phyloP scores from a whole-genome alignment of 352 stramenopile species.

The Phytopythium sindhum region DNA sequence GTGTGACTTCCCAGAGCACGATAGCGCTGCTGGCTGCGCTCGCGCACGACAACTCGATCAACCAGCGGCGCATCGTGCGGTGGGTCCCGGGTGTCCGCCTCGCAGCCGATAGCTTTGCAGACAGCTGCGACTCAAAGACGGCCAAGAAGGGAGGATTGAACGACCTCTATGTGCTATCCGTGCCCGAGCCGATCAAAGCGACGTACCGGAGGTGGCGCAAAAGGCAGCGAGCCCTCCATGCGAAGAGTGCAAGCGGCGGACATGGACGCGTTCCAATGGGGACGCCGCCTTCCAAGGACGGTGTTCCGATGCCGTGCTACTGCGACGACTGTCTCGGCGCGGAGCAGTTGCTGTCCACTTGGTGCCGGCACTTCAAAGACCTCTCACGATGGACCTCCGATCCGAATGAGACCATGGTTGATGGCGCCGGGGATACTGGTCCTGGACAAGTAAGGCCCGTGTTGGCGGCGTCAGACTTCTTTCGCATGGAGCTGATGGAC shows the following conservation, averaged over 20 bases:
- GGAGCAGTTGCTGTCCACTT: constrained; percentile 45
- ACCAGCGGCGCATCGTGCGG: constrained; percentile 41
- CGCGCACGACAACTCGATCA: constrained; percentile 23
- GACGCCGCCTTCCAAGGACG: constrained; percentile 27
- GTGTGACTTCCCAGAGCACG: constrained; percentile 18
- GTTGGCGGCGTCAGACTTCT: constrained; percentile 26
- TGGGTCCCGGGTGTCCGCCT: constrained; percentile 28
- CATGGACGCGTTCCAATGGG: constrained; percentile 31
- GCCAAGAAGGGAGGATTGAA: neutral
- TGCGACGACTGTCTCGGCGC: constrained; percentile 51
- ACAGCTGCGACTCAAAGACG: neutral
- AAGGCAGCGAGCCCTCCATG: constrained; percentile 26
- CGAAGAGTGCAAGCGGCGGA: neutral
- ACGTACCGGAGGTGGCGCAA: constrained; percentile 40
- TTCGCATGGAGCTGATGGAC: constrained; percentile 27
- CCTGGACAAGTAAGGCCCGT: neutral
- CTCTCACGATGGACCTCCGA: constrained; percentile 32
- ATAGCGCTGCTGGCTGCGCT: constrained; percentile 32
- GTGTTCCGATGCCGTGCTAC: constrained; percentile 40
- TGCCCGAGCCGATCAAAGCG: constrained; percentile 24
- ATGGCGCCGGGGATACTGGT: neutral
- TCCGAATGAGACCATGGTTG: neutral
- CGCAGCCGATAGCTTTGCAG: neutral
- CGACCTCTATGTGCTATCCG: constrained; percentile 32
- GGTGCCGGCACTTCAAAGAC: constrained; percentile 52